Conservation (phyloP, 805 yeast genomes). For the Novakomyces olei region DNA sequence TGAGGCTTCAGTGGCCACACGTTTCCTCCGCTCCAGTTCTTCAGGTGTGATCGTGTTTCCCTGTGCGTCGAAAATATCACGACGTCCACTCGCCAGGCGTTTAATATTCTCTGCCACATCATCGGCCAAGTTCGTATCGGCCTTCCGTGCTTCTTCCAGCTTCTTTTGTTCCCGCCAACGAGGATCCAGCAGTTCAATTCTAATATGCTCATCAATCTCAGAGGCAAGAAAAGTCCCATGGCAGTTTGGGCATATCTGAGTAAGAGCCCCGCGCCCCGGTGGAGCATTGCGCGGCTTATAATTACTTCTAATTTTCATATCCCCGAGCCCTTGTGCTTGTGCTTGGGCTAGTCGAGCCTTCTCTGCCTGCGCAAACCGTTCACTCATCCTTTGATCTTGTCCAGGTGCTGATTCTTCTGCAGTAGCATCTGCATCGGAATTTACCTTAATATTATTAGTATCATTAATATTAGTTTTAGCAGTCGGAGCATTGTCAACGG, state of each 20-base stretch:
- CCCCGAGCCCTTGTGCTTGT: no score
- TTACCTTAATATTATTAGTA: no score
- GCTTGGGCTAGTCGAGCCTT: no score
- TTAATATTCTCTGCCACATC: slow-evolving; percentile 19
- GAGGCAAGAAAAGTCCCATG: slow-evolving; percentile 46
- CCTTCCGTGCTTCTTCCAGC: slow-evolving; percentile 14
- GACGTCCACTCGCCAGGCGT: slow-evolving; percentile 16
- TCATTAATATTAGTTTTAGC: no score
- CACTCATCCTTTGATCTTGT: no score
- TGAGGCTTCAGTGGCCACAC: slow-evolving; percentile 3
- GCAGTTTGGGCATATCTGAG: slow-evolving; percentile 60
- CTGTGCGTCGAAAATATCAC: slow-evolving; percentile 12
- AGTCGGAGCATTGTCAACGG: no score
- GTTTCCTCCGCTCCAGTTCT: slow-evolving; percentile 10
- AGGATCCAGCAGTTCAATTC: slow-evolving; percentile 53
- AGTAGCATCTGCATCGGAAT: no score
- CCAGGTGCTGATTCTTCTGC: no score
- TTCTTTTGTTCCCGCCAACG: slow-evolving; percentile 44
- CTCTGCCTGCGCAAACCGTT: no score
- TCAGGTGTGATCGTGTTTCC: slow-evolving; percentile 9
- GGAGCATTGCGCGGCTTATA: no score
- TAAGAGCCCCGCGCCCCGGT: slow-evolving; percentile 4
- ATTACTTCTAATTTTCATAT: no score
- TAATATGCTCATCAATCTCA: slow-evolving; percentile 43
- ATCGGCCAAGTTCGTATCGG: slow-evolving; percentile 17